These are phyloP conservation scores for Aspergillus eucalypticola DNA, from an alignment of 2,329 filamentous ascomycete species.

Conservation along the genomic window DNA sequence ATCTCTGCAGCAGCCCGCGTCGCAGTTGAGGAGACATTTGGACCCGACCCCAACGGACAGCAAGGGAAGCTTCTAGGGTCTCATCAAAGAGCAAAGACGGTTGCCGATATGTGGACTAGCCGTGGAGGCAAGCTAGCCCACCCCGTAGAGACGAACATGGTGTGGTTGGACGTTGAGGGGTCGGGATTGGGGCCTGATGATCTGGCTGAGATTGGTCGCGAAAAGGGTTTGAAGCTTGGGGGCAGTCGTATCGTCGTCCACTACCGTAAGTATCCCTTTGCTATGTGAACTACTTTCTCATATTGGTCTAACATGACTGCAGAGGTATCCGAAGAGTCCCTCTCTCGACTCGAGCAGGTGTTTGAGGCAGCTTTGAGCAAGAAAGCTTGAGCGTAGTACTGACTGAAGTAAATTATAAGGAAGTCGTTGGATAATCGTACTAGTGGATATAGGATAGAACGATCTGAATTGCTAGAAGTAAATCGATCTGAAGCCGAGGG, in stretches of 20 bases:
- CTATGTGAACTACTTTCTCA: background rate
- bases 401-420: constrained; percentile 38
- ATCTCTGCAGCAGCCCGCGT: constrained; percentile 73
- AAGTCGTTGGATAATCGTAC: constrained; percentile 23
- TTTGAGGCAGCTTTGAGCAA: constrained; percentile 49
- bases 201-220: constrained; percentile 56
- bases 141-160: constrained; percentile 87
- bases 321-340: constrained; percentile 66
- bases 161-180: constrained; percentile 74
- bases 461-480: background rate
- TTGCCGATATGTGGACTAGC: constrained; percentile 66
- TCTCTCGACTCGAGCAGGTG: constrained; percentile 57
- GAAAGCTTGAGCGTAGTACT: constrained; percentile 31
- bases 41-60: constrained; percentile 56
- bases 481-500: too few relatives aligned
- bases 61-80: constrained; percentile 62
- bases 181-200: constrained; percentile 56
- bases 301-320: constrained; percentile 26
- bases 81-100: constrained; percentile 63
- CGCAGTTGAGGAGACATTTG: constrained; percentile 78
- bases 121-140: constrained; percentile 68
- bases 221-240: constrained; percentile 58
- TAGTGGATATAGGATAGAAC: background rate
- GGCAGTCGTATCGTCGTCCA: constrained; percentile 67
- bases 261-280: constrained; percentile 52